Conservation (phyloP, 129 eudicot species). For the Flaveria ramosissima region DNA sequence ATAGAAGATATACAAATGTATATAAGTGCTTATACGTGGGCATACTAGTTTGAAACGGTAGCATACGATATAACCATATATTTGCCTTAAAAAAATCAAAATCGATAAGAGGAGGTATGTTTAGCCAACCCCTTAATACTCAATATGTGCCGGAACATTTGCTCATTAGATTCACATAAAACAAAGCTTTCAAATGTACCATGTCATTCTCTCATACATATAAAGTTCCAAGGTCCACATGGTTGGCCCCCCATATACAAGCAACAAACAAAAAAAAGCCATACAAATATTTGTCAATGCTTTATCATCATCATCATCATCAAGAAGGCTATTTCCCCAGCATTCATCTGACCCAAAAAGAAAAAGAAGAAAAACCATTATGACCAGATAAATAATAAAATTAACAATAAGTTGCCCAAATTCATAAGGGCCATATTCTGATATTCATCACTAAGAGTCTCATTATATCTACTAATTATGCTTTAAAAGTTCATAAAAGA, state of each 20-base stretch:
- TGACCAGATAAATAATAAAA: neutral
- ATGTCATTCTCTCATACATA: conserved; percentile 31
- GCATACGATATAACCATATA: no score
- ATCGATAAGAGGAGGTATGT: no score
- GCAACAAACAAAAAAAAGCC: conserved; percentile 27
- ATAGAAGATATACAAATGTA: no score
- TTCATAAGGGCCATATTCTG: neutral
- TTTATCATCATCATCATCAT: conserved; percentile 30
- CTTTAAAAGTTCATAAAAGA: neutral
- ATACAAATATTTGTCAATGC: conserved; percentile 14
- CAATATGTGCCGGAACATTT: neutral
- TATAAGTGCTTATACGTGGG: no score
- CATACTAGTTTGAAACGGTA: no score
- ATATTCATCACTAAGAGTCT: no score
- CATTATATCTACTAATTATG: neutral
- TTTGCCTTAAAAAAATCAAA: no score
- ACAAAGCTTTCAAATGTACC: conserved; percentile 10
- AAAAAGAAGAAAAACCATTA: neutral
- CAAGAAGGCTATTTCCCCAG: conserved; percentile 22
- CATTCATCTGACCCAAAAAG: conserved; percentile 16
- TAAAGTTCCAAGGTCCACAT: conserved; percentile 13
- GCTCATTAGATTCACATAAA: conserved; percentile 24
- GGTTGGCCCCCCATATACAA: neutral
- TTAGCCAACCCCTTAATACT: neutral
- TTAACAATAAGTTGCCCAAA: neutral